Percentiles rank a stretch among this genome's conserved stretches.
Conservation (phyloP, 306 rosid species). For the Ziziphus jujuba region DNA sequence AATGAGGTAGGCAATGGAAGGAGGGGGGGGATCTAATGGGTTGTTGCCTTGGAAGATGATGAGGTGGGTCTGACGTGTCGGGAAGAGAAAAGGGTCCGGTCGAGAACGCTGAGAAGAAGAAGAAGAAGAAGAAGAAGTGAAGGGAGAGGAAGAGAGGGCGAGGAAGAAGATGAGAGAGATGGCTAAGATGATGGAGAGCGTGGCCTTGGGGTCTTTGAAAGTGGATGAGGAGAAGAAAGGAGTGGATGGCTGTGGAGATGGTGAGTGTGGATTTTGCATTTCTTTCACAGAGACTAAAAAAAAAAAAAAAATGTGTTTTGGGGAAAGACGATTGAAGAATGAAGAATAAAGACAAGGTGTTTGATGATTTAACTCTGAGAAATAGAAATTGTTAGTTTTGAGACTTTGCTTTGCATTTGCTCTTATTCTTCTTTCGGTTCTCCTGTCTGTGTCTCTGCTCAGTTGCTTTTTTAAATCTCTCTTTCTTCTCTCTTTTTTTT, state of each 20-base stretch:
- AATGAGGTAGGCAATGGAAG: constrained; percentile 71
- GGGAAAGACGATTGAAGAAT: no score
- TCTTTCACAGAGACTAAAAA: neutral
- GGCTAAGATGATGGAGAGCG: constrained; percentile 48
- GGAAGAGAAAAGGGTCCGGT: constrained; percentile 75
- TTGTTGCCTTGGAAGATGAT: constrained; percentile 37
- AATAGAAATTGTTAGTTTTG: no score
- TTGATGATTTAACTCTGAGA: no score
- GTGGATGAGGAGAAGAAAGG: constrained; percentile 6
- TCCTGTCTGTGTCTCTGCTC: no score
- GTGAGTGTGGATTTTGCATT: constrained; percentile 36
- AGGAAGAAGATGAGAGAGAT: constrained; percentile 40
- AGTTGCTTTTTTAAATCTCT: no score
- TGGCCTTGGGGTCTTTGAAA: constrained; percentile 56
- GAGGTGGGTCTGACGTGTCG: constrained; percentile 49
- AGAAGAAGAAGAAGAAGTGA: constrained; percentile 22
- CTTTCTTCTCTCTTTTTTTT: no score
- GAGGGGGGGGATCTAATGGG: constrained; percentile 54
- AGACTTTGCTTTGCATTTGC: no score
- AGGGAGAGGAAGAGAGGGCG: constrained; percentile 23
- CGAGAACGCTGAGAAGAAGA: constrained; percentile 18
- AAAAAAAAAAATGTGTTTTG: no score
- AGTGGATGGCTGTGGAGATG: constrained; percentile 21
- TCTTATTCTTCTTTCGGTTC: no score
- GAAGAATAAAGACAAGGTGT: no score